Evolutionary conservation across 164 flowering plant species (phyloP), one percentile per base, ranked within the genome.

Genomic region (Chimonanthus praecox): DNA sequence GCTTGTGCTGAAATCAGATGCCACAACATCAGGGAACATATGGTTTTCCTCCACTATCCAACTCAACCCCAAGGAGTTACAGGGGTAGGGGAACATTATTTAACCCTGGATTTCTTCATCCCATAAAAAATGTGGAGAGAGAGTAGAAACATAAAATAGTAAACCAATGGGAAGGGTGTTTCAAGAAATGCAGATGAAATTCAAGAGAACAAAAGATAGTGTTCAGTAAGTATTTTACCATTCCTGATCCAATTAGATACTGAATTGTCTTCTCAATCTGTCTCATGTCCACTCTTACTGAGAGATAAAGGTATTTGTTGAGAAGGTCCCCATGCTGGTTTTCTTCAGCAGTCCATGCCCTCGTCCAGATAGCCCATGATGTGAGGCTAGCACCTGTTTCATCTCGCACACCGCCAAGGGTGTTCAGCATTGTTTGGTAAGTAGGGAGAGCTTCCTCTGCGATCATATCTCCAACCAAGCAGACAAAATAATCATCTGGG

Each of bases 371-470:
- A 4, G 91, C 93, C 93, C 93, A 89, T 51, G 91, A 75, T 70
- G 92, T 84, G 46, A 73, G 86, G 82, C 94, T 90, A 0, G 92
- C 92, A 47, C 89, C 94, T 2, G 92, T 90, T 80, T 90, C 92
- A 64, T 86, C 88, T 33, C 84, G 60, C 61, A 84, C 87, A n/a
- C 87, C 88, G 67, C 83, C 88, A 4, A 87, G 80, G 18, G 94
- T 86, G 74, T 90, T 90, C 8, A 89, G 87, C 94, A 79, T 79
- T 16, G 82, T 79, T 70, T 79, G 82, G 54, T 79, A 79, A 58
- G 82, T 79, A 4, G 82, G 92, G 50, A 89, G 87, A 16, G 88
- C 88, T 78, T 83, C 86, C 73, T 83, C 87, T n/a, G 87, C 84
- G 58, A 86, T 80, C 88, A 84, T 89, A 72, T 89, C 92, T 73